Evolutionary conservation across 441 rosid genomes (phyloP).

Genomic region (Erodium texanum): DNA sequence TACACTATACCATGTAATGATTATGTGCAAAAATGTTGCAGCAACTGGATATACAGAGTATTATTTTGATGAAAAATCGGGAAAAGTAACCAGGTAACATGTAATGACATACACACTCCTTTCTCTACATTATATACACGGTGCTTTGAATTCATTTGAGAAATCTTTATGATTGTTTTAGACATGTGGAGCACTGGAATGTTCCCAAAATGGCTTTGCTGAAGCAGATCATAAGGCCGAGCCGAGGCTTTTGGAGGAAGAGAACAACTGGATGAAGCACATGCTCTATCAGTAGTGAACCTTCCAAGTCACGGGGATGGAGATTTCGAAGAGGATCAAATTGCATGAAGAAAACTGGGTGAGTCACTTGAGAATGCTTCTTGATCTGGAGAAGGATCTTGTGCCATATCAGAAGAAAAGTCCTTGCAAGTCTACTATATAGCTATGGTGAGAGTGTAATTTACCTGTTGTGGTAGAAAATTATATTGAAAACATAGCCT

Average conservation of each 20-base stretch:
- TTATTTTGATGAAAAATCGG: conserved; percentile 51
- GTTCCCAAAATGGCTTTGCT: conserved; percentile 86
- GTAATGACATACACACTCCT: neutral
- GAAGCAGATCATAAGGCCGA: conserved; percentile 73
- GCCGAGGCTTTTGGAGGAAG: conserved; percentile 40
- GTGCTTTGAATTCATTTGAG: neutral
- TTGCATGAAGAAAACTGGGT: neutral
- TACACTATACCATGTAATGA: neutral
- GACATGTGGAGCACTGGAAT: conserved; percentile 94
- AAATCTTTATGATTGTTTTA: conserved; percentile 19
- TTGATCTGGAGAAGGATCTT: neutral
- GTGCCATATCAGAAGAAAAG: neutral
- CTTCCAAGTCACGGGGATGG: neutral
- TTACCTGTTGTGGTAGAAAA: neutral
- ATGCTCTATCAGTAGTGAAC: neutral
- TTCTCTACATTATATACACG: neutral
- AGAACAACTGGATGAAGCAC: conserved; percentile 22
- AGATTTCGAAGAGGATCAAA: neutral
- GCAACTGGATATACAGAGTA: conserved; percentile 91
- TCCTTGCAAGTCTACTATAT: neutral
- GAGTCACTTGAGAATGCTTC: neutral
- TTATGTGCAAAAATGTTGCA: conserved; percentile 24
- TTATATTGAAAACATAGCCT: neutral
- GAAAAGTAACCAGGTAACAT: conserved; percentile 71
- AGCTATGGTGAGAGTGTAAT: neutral